A percentile compares a stretch with the other conserved stretches of the same genome.
Evolutionary conservation across 164 flowering plant species (phyloP).

Genomic region (Magnolia sinica): DNA sequence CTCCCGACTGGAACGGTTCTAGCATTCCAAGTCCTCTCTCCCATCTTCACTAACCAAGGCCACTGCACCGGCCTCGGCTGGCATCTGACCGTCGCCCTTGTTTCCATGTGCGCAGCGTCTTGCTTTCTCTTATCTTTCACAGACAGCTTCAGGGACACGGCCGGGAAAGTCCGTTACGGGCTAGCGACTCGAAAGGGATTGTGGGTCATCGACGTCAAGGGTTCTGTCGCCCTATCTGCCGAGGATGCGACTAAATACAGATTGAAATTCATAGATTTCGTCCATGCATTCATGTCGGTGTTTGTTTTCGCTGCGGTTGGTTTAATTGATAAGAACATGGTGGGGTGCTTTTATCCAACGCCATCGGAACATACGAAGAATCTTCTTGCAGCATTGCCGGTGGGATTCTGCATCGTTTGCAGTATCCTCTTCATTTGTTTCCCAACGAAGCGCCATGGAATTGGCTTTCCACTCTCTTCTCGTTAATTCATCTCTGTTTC

Average conservation of each 20-base stretch:
- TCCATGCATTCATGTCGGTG: slow-evolving; percentile 53
- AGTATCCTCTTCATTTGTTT: slow-evolving; percentile 25
- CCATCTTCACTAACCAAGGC: slow-evolving; percentile 40
- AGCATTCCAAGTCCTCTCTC: slow-evolving; percentile 40
- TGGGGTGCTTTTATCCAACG: slow-evolving; percentile 50
- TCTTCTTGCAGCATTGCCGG: slow-evolving; percentile 44
- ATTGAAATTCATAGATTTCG: slow-evolving; percentile 45
- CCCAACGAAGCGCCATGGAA: slow-evolving; percentile 32
- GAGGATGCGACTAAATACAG: slow-evolving; percentile 36
- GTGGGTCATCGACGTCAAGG: slow-evolving; percentile 54
- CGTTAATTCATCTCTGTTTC: not conserved
- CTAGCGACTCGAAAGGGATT: slow-evolving; percentile 51
- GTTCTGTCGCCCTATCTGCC: slow-evolving; percentile 9
- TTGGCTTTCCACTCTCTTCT: slow-evolving; percentile 30
- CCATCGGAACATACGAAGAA: slow-evolving; percentile 47
- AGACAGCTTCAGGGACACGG: slow-evolving; percentile 56
- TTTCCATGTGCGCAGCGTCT: slow-evolving; percentile 38
- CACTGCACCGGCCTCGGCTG: slow-evolving; percentile 31
- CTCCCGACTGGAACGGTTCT: slow-evolving; percentile 34
- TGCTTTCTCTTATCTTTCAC: slow-evolving; percentile 57
- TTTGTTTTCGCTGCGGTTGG: slow-evolving; percentile 62
- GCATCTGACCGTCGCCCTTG: slow-evolving; percentile 28
- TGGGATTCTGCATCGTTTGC: slow-evolving; percentile 26
- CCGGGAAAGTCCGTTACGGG: slow-evolving; percentile 63
- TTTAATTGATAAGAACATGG: slow-evolving; percentile 56